These are phyloP conservation scores for Colletotrichum sp. DNA, from an alignment of 2,329 filamentous ascomycete genomes.

Conservation along the genomic window DNA sequence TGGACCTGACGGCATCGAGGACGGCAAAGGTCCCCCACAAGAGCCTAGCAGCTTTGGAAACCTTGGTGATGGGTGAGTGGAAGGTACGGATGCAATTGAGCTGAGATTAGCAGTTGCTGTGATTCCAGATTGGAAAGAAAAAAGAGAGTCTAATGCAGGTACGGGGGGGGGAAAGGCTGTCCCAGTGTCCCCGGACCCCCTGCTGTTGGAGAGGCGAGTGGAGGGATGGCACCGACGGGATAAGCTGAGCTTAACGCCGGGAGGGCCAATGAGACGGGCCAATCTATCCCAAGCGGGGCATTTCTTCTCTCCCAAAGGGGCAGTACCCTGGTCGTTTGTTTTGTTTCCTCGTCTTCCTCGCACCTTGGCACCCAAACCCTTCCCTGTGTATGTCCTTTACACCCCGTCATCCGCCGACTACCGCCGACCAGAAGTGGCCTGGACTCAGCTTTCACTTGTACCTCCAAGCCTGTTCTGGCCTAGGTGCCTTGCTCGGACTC, in stretches of 20 bases:
- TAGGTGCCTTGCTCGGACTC: background rate
- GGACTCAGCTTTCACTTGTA: background rate
- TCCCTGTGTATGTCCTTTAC: background rate
- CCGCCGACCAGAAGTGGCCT: background rate
- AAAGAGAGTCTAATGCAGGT: slow-evolving; percentile 7
- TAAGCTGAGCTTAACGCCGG: background rate
- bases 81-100: background rate
- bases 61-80: background rate
- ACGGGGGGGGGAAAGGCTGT: background rate
- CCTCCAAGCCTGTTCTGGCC: background rate
- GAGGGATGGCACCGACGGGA: background rate
- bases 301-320: background rate
- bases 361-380: background rate
- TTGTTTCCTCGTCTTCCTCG: background rate
- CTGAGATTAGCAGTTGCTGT: background rate
- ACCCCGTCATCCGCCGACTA: slow-evolving; percentile 4
- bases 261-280: background rate
- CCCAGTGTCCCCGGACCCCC: background rate
- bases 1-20: background rate
- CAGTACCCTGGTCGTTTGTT: background rate
- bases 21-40: background rate
- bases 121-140: background rate
- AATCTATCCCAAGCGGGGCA: background rate
- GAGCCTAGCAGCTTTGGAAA: background rate
- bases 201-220: background rate